phyloP scores from a whole-genome alignment of 768 basidiomycete genomes.

The Lactarius quietus region DNA sequence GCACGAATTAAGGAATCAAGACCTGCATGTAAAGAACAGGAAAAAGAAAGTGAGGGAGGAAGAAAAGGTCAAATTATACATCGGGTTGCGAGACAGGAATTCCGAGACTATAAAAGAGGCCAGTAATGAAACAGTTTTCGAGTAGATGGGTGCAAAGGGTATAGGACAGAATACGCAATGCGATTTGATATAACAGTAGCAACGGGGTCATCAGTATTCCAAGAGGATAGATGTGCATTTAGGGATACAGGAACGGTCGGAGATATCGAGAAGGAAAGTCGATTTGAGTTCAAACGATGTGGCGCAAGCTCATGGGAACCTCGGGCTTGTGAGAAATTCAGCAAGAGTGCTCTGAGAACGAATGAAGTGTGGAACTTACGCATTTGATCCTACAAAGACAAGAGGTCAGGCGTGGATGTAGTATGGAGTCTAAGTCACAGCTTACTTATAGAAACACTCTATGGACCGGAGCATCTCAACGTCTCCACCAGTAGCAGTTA shows the following conservation, averaged over 20 bases:
- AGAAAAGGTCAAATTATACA: constrained; percentile 57
- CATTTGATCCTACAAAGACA: constrained; percentile 56
- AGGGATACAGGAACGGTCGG: constrained; percentile 76
- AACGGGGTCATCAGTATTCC: constrained; percentile 27
- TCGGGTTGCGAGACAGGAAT: constrained; percentile 45
- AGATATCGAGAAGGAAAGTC: constrained; percentile 35
- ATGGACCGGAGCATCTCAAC: constrained; percentile 98
- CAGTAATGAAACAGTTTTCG: constrained; percentile 65
- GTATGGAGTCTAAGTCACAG: background rate
- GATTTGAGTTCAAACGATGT: constrained; percentile 64
- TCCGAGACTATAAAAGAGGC: constrained; percentile 38
- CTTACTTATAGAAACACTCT: constrained; percentile 97
- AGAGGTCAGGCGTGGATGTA: constrained; percentile 8
- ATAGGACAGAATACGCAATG: constrained; percentile 54
- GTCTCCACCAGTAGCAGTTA: constrained; percentile 95
- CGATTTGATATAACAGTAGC: constrained; percentile 50
- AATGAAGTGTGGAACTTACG: constrained; percentile 44
- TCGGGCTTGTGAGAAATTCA: constrained; percentile 58
- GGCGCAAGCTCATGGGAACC: constrained; percentile 87
- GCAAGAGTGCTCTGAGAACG: constrained; percentile 3
- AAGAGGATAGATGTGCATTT: constrained; percentile 45
- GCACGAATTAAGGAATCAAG: constrained; percentile 29
- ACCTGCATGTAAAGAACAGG: constrained; percentile 24
- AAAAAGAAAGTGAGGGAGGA: constrained; percentile 35
- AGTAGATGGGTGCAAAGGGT: constrained; percentile 56